phyloP scores from a whole-genome alignment of 768 basidiomycete genomes.

The Xerocomellus intermedius region DNA sequence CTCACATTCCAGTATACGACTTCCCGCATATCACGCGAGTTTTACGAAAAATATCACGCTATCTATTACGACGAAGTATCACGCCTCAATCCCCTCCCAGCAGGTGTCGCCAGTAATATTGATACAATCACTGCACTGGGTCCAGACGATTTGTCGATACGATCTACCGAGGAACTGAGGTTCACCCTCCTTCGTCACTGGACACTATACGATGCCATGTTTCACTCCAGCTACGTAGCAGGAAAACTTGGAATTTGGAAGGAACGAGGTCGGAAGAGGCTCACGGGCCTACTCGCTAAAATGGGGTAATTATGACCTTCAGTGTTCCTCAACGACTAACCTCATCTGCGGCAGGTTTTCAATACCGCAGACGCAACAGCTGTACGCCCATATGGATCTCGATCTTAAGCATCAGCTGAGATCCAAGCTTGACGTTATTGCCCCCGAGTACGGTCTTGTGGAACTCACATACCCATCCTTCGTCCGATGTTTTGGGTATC shows the following conservation, averaged over 20 bases:
- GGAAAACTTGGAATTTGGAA: constrained; percentile 96
- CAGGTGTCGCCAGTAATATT: constrained; percentile 35
- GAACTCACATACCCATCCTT: constrained; percentile 95
- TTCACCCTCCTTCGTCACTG: constrained; percentile 97
- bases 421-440: constrained; percentile 81
- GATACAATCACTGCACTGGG: constrained; percentile 52
- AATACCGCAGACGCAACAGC: constrained; percentile 89
- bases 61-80: constrained; percentile 91
- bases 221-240: constrained; percentile 94
- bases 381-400: constrained; percentile 95
- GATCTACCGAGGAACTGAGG: constrained; percentile 83
- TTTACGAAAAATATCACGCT: constrained; percentile 78
- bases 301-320: constrained; percentile 74
- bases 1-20: constrained; percentile 91
- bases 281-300: constrained; percentile 92
- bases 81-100: constrained; percentile 73
- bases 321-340: constrained; percentile 3
- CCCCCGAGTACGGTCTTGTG: constrained; percentile 92
- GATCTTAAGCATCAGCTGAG: constrained; percentile 82
- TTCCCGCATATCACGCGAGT: constrained; percentile 81
- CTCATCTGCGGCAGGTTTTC: constrained; percentile 68
- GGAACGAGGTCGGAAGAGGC: constrained; percentile 83
- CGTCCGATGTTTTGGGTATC: constrained; percentile 87
- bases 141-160: constrained; percentile 83
- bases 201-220: constrained; percentile 98